These are phyloP conservation scores for Candida argentea DNA, from an alignment of 805 yeast species.

Conservation along the genomic window DNA sequence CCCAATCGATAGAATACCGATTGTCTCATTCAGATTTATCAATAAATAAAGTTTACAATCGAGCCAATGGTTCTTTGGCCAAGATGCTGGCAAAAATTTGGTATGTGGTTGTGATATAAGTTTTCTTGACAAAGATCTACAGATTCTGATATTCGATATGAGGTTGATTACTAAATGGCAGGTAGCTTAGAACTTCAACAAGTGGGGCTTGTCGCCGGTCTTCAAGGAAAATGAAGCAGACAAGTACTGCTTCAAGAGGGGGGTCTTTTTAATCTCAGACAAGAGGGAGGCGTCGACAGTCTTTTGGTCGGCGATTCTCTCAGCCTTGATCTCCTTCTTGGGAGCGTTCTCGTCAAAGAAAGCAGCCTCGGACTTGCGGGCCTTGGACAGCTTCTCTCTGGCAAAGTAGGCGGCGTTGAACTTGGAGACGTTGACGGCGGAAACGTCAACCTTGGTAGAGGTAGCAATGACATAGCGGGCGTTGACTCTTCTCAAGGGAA, in stretches of 20 bases:
- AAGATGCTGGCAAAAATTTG: too few relatives aligned
- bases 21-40: too few relatives aligned
- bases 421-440: conserved; percentile 76
- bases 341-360: conserved; percentile 71
- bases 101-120: too few relatives aligned
- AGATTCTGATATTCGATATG: too few relatives aligned
- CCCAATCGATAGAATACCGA: too few relatives aligned
- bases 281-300: conserved; percentile 84
- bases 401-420: conserved; percentile 94
- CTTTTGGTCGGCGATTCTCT: conserved; percentile 96
- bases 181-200: conserved; percentile 76
- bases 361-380: conserved; percentile 83
- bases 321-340: conserved; percentile 83
- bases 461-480: conserved; percentile 98
- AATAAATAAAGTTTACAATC: too few relatives aligned
- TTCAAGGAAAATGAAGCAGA: conserved; percentile 92
- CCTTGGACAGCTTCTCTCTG: conserved; percentile 80
- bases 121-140: too few relatives aligned
- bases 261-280: conserved; percentile 93
- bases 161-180: neutral
- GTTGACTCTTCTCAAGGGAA: conserved; percentile 98
- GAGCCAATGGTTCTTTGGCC: too few relatives aligned
- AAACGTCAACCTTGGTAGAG: conserved; percentile 80
- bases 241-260: conserved; percentile 93
- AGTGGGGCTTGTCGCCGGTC: conserved; percentile 98